Percentiles rank a stretch among this genome's conserved stretches.
Evolutionary conservation across 495 filamentous ascomycete genomes (phyloP).

Genomic region (Thermochaetoides thermophila): DNA sequence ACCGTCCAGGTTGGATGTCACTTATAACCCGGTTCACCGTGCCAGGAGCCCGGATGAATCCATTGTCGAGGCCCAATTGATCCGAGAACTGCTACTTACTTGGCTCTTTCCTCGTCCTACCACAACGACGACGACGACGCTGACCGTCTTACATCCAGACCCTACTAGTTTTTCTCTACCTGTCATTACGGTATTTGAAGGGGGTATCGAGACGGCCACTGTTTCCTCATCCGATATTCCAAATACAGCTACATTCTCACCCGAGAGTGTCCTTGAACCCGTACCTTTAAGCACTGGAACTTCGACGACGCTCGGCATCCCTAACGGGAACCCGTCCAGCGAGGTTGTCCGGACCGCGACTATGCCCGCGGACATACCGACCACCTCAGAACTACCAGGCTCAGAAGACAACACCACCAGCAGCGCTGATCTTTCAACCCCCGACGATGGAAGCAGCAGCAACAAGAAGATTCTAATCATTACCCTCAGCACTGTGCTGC

Average conservation of each 20-base stretch:
- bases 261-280: too few relatives aligned
- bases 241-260: too few relatives aligned
- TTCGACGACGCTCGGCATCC: not conserved
- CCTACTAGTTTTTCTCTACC: not conserved
- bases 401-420: constrained; percentile 2
- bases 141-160: constrained; percentile 10
- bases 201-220: not conserved
- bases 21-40: not conserved
- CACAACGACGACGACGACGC: constrained; percentile 7
- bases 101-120: not conserved
- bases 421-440: constrained; percentile 5
- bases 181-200: not conserved
- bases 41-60: not conserved
- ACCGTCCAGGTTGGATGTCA: constrained; percentile 4
- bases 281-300: not conserved
- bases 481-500: constrained; percentile 28
- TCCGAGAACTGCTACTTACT: constrained; percentile 1
- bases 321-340: constrained; percentile 1
- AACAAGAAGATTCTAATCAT: constrained; percentile 25
- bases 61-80: not conserved
- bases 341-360: constrained; percentile 7
- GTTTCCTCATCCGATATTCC: too few relatives aligned
- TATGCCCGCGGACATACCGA: constrained; percentile 13
- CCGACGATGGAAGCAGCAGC: constrained; percentile 6
- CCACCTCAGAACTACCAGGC: constrained; percentile 3